Evolutionary conservation across 2,329 filamentous ascomycete species (phyloP), one percentile per base, ranked within the genome.

Genomic region (Diaporthe caulivora): DNA sequence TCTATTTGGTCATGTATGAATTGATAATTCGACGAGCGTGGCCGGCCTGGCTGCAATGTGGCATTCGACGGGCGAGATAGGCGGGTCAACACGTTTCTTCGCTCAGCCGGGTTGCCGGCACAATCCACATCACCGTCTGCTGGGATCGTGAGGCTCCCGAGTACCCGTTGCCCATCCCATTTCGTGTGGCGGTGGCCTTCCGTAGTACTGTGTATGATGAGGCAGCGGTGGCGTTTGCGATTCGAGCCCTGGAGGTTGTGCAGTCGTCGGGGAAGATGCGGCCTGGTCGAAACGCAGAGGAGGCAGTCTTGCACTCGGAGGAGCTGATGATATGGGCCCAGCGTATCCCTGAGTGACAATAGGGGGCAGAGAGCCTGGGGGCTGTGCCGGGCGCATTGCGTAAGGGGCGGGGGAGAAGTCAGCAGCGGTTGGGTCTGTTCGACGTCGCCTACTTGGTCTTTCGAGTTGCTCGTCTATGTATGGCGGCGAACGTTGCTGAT

Each of bases 221-320:
- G 64, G 72, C 73, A 42, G 72, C 58, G 29, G 75, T 31, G 5
- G 76, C 3, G 40, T 29, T 24, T 71, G 71, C 21, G 57, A 34
- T 21, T 69, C 71, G 64, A 55, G 68, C 11, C 21, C 73, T 31
- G 73, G 40, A 4, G 58, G 49, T 71, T 47, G 78, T 70, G 37
- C 77, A 70, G 77, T 82, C 71, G 78, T 78, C 58, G 77, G 80
- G 55, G 77, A 78, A 29, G 47, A 55, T 21, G 77, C 71, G 21
- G 78, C 78, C 47, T 82, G 82, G 51, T 89, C 87, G 75, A 89
- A 84, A 7, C 87, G 82, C 49, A 90, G 77, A 2, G 87, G 86
- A 6, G 87, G 87, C 3, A 89, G 80, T 71, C 86, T 82, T 13
- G 87, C 85, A 17, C 81, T 81, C 15, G 82, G 78, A 17, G 84